A percentile compares a stretch with the other conserved stretches of the same genome.
phyloP scores from a whole-genome alignment of 495 filamentous ascomycete genomes.

The Cercophora samala region DNA sequence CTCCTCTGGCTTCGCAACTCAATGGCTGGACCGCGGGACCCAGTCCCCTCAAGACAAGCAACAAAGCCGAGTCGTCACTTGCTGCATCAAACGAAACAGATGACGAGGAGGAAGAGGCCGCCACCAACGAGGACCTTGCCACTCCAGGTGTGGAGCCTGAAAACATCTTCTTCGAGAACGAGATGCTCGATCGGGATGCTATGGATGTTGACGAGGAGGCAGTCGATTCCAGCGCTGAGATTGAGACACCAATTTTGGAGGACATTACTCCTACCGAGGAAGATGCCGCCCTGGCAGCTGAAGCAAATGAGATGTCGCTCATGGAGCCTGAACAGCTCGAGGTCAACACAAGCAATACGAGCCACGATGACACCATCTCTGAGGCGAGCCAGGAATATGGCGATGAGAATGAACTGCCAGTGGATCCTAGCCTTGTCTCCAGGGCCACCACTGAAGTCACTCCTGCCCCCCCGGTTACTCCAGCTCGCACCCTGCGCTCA shows the following conservation, averaged over 20 bases:
- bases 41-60: constrained; percentile 43
- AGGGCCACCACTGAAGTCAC: constrained; percentile 10
- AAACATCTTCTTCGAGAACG: constrained; percentile 55
- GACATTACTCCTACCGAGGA: constrained; percentile 42
- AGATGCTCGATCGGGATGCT: constrained; percentile 47
- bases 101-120: neutral
- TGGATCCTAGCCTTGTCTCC: constrained; percentile 46
- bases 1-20: constrained; percentile 58
- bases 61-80: constrained; percentile 1
- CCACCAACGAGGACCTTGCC: constrained; percentile 2
- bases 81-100: neutral
- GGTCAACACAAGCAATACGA: constrained; percentile 20
- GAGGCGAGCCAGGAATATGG: constrained; percentile 61
- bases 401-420: constrained; percentile 58
- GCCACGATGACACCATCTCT: constrained; percentile 47
- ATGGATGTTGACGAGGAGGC: constrained; percentile 35
- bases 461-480: constrained; percentile 34
- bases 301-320: constrained; percentile 54
- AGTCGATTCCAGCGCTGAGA: constrained; percentile 21
- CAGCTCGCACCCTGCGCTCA: constrained; percentile 27
- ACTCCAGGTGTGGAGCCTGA: constrained; percentile 31
- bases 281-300: constrained; percentile 46
- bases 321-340: constrained; percentile 40
- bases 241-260: constrained; percentile 35
- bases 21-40: constrained; percentile 54